Percentiles rank a stretch among this genome's conserved stretches.
Evolutionary conservation across 2,329 filamentous ascomycete species (phyloP).

Genomic region (Cladosporium sp.): DNA sequence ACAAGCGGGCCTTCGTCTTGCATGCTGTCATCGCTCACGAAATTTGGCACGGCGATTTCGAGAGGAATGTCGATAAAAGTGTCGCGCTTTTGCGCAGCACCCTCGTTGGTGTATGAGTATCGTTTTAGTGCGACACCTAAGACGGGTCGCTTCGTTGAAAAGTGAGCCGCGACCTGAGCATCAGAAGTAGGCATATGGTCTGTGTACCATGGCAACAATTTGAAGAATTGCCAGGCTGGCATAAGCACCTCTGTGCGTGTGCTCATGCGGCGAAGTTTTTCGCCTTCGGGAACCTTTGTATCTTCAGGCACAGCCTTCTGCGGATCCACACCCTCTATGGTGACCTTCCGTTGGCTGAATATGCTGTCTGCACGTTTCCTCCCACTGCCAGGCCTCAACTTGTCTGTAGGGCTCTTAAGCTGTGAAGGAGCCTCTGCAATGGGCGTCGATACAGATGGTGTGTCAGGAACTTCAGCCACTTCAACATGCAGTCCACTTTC

Average conservation of each 20-base stretch:
- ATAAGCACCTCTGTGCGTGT: constrained; percentile 78
- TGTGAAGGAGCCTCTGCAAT: constrained; percentile 19
- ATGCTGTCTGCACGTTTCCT: constrained; percentile 46
- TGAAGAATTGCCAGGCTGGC: constrained; percentile 97
- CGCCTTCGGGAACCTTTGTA: neutral
- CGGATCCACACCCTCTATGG: constrained; percentile 29
- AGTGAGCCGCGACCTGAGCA: constrained; percentile 81
- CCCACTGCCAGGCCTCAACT: constrained; percentile 32
- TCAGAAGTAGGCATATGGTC: constrained; percentile 62
- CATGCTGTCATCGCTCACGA: constrained; percentile 76
- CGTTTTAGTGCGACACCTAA: constrained; percentile 91
- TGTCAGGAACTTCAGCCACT: constrained; percentile 31
- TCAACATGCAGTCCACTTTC: constrained; percentile 13
- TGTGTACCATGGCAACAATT: constrained; percentile 88
- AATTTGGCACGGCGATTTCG: constrained; percentile 77
- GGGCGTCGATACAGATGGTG: constrained; percentile 23
- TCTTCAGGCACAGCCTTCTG: constrained; percentile 35
- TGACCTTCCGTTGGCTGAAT: constrained; percentile 43
- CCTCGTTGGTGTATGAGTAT: constrained; percentile 70
- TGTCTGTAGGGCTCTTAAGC: constrained; percentile 27
- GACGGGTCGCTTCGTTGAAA: constrained; percentile 75
- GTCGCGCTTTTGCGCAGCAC: constrained; percentile 66
- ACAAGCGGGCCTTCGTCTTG: constrained; percentile 64
- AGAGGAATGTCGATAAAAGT: constrained; percentile 90
- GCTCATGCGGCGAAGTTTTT: constrained; percentile 32